Evolutionary conservation across 1,284 basidiomycete genomes (phyloP), one percentile per base, ranked within the genome.

Genomic region (Cutaneotrichosporon cutaneum): DNA sequence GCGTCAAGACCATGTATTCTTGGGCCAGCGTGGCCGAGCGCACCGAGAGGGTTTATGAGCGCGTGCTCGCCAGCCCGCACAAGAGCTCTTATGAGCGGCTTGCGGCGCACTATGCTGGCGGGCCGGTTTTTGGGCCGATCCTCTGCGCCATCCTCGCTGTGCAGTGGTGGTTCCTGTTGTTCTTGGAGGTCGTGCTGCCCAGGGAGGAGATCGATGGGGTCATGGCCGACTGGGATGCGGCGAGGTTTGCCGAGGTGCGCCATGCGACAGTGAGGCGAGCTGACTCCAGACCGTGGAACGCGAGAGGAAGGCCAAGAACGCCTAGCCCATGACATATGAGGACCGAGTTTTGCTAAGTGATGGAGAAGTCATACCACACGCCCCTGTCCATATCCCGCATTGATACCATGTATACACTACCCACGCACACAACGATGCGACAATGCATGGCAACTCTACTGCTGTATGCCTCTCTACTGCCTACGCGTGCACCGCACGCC

Each of bases 11-110:
- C 3, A 94, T 98, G 80, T 99, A 99, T 77, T 86, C 87, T 58
- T 99, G 95, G 95, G 79, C 80, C 0, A 82, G 88, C n/a, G 87
- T 97, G 14, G 85, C 92, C 0, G 82, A 81, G 52, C 84, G 94
- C 13, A 93, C 92, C 1, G 92, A 97, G 72, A 77, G 72, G 0
- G 94, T 99, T 0, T 99, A 99, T 73, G 77, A 82, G 1, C 80
- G 84, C 2, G 89, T 90, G 11, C 77, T 93, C 69, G 77, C 78
- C 3, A 83, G 84, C 0, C 82, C 83, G 10, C 84, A 86, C 36
- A 84, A 84, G 53, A 87, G 87, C 24, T 80, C 92, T 22, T 86
- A 85, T 81, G 86, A 88, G 56, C 82, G 92, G 9, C 84, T 95
- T 63, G 78, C 82, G 61, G 82, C 90, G 90, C 75, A 80, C 42